Percentiles rank a stretch among this genome's conserved stretches.
Evolutionary conservation across 257 asterid genomes (phyloP).

Genomic region (Salvia rosmarinus): DNA sequence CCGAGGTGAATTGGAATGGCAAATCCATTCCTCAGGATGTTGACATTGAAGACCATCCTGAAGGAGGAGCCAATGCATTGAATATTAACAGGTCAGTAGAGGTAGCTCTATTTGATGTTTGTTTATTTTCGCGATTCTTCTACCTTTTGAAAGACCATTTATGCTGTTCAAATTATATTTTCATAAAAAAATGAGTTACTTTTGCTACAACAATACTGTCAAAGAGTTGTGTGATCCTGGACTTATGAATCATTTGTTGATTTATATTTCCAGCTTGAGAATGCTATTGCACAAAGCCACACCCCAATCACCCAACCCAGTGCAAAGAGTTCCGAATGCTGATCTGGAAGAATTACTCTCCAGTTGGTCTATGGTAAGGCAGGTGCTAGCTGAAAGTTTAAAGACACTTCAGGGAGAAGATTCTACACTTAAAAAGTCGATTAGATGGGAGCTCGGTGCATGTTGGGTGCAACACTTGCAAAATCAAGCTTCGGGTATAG

Average conservation of each 20-base stretch:
- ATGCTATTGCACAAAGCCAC: constrained; percentile 67
- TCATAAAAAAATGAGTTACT: neutral
- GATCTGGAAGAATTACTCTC: constrained; percentile 56
- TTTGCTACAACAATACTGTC: constrained; percentile 8
- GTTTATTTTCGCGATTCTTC: constrained; percentile 21
- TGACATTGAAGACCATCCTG: constrained; percentile 71
- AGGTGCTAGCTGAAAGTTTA: constrained; percentile 66
- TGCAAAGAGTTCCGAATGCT: constrained; percentile 53
- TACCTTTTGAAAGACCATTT: neutral
- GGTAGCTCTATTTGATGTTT: constrained; percentile 19
- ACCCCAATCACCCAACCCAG: constrained; percentile 56
- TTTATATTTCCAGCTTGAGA: constrained; percentile 64
- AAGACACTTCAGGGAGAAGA: constrained; percentile 56
- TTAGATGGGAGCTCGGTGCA: constrained; percentile 88
- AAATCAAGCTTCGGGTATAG: constrained; percentile 60
- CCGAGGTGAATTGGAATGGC: constrained; percentile 57
- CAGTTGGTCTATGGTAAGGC: constrained; percentile 54
- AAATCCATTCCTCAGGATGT: constrained; percentile 57
- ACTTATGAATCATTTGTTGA: constrained; percentile 23
- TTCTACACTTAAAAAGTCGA: constrained; percentile 46
- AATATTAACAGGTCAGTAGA: constrained; percentile 66
- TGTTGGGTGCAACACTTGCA: constrained; percentile 89
- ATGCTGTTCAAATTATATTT: constrained; percentile 18
- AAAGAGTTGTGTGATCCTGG: constrained; percentile 12
- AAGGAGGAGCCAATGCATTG: constrained; percentile 84